Base-by-base conservation (phyloP, 805 yeast genomes). In the Naumovozyma castellii region DNA sequence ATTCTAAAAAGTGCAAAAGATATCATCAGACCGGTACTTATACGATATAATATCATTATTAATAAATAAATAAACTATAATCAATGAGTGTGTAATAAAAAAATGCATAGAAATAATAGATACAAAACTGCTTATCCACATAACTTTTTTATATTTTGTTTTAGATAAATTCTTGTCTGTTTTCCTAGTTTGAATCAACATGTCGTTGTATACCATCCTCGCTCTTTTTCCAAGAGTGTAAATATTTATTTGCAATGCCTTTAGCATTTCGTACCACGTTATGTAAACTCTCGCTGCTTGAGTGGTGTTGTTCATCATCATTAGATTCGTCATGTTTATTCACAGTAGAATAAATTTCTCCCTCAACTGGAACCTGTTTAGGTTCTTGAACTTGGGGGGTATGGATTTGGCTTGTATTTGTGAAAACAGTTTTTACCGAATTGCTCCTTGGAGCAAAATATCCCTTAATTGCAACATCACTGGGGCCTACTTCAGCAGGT, bases 391-490 rank as follows among this genome's bases (percentile, higher is more conserved):
- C n/a, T n/a, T n/a, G n/a, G n/a, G n/a, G n/a, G n/a, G n/a, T n/a
- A n/a, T n/a, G n/a, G n/a, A n/a, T n/a, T n/a, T n/a, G n/a, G n/a
- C n/a, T n/a, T n/a, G n/a, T n/a, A n/a, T n/a, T n/a, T n/a, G n/a
- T n/a, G n/a, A n/a, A n/a, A n/a, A n/a, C n/a, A n/a, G n/a, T n/a
- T n/a, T n/a, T n/a, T n/a, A n/a, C n/a, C n/a, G n/a, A n/a, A n/a
- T n/a, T n/a, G n/a, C n/a, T n/a, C n/a, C n/a, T 44, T 9, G 59
- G 59, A 2, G 64, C 49, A 32, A 65, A 62, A 35, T 51, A 61
- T 1, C 69, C 69, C 9, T 57, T 54, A 2, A 70, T 76, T 2
- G 79, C 78, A 18, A 75, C 75, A 44, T 71, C 75, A 39, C 50
- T 52, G 3, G 54, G 38, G 1, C 43, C 44, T 10, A 46, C 49